Base-by-base conservation (phyloP, 352 stramenopile species). In the Phytopythium vexans region DNA sequence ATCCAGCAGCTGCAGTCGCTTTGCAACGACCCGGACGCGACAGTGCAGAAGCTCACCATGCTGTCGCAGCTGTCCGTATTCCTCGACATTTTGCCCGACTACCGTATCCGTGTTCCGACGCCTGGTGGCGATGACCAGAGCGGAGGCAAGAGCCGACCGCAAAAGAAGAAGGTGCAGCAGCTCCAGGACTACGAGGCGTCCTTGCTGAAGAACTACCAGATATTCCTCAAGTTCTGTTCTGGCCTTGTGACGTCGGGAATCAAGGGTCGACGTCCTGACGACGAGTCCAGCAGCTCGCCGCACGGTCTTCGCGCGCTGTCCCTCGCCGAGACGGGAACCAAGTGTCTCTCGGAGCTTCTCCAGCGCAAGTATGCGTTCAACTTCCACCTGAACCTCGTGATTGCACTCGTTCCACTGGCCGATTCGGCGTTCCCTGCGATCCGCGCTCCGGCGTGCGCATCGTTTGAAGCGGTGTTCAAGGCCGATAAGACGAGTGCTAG, bases 1-100 rank as follows among this genome's bases (percentile, higher is more conserved):
- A 74, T 92, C 8, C 72, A 93, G 64, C 77, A 94, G 58, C 56
- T 93, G 42, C 82, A 91, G 43, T 58, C 58, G 16, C 68, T 95
- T 32, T 88, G 70, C 38, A 6, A 10, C 34, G 88, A 96, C 44
- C 67, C 77, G 8, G 88, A 96, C 55, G 46, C 66, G 15, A 89
- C 77, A 1, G 73, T 96, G 43, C 74, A 82, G 56, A 89, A 91
- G 49, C 75, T 98, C 7, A 94, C 82, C 16, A 71, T 98, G 60
- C 72, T 98, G 43, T 98, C 92, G 7, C 70, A 97, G 45, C 66
- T 98, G 12, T 95, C 95, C 1, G 90, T 99, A 34, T 98, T 98
- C 52, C 74, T 97, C 40, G 96, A 99, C 52, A 97, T 99, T 34
- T 49, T 98, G 34, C 96, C 96, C 0, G 82, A 92, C 54, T 98